A percentile compares a stretch with the other conserved stretches of the same genome.
phyloP scores from a whole-genome alignment of 805 yeast species.

The Saturnispora dispora region DNA sequence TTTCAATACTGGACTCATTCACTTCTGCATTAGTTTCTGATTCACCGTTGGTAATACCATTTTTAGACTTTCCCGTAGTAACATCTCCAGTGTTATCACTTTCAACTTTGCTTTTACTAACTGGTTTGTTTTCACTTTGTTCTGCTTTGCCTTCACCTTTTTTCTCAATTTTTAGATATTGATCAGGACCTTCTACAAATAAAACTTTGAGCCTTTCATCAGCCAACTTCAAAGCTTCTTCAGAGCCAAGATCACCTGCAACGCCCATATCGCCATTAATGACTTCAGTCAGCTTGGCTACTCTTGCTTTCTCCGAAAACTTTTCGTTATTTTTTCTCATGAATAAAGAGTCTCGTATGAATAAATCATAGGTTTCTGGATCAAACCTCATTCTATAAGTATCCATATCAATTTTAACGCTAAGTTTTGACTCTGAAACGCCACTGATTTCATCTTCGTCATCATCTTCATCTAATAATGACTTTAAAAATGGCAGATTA shows the following conservation, averaged over 20 bases:
- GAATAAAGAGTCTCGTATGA: slow-evolving; percentile 51
- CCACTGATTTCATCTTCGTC: slow-evolving; percentile 44
- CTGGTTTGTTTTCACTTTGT: slow-evolving; percentile 4
- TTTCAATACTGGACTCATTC: slow-evolving; percentile 8
- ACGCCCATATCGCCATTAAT: slow-evolving; percentile 51
- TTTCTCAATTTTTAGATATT: slow-evolving; percentile 15
- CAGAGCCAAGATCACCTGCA: slow-evolving; percentile 37
- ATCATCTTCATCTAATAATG: slow-evolving; percentile 42
- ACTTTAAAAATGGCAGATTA: slow-evolving; percentile 67
- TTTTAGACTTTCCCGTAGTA: not conserved
- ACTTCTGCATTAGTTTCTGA: not conserved
- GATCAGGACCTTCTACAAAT: slow-evolving; percentile 33
- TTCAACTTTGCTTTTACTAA: not conserved
- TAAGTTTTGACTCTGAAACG: slow-evolving; percentile 55
- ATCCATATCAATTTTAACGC: slow-evolving; percentile 69
- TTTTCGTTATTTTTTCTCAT: slow-evolving; percentile 18
- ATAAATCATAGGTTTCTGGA: slow-evolving; percentile 68
- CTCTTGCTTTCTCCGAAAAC: slow-evolving; percentile 12
- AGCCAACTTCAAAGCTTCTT: slow-evolving; percentile 26
- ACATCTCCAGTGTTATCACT: slow-evolving; percentile 10
- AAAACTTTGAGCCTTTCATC: slow-evolving; percentile 29
- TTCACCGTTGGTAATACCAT: not conserved
- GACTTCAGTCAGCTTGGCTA: slow-evolving; percentile 28
- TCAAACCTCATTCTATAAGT: slow-evolving; percentile 78
- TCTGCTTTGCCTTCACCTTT: not conserved